Percentiles rank a stretch among this genome's conserved stretches.
These are phyloP conservation scores for Saturnispora halmiae DNA, from an alignment of 805 yeast species.

Conservation along the genomic window DNA sequence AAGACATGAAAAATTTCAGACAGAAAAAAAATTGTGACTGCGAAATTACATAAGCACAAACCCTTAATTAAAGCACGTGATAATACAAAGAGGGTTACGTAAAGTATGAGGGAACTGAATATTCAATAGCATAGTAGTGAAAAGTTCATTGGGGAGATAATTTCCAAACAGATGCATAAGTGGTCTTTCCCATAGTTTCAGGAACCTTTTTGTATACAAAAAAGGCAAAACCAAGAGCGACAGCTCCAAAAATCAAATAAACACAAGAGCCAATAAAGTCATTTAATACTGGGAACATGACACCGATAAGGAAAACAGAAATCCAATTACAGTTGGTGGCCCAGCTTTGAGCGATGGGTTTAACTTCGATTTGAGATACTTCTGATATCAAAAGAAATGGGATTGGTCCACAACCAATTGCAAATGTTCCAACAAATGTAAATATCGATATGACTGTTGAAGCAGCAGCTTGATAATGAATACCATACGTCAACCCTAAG, in stretches of 20 bases:
- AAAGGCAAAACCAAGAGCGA: constrained; percentile 41
- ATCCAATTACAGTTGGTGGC: constrained; percentile 90
- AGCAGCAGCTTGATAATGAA: constrained; percentile 37
- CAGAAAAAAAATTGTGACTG: constrained; percentile 7
- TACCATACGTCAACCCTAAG: constrained; percentile 56
- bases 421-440: constrained; percentile 74
- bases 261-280: constrained; percentile 64
- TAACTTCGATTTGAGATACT: constrained; percentile 72
- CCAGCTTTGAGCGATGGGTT: constrained; percentile 83
- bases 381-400: constrained; percentile 87
- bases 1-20: background rate
- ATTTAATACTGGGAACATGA: constrained; percentile 67
- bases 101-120: too few relatives aligned
- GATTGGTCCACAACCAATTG: constrained; percentile 90
- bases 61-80: constrained; percentile 12
- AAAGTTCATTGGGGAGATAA: too few relatives aligned
- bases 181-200: constrained; percentile 60
- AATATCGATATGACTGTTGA: constrained; percentile 58
- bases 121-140: background rate
- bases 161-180: constrained; percentile 64
- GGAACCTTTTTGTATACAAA: constrained; percentile 49
- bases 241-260: constrained; percentile 59
- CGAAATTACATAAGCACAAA: background rate
- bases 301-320: constrained; percentile 77
- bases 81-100: background rate